phyloP scores from a whole-genome alignment of 2,329 filamentous ascomycete genomes.

The Calcarisporium arbuscula region DNA sequence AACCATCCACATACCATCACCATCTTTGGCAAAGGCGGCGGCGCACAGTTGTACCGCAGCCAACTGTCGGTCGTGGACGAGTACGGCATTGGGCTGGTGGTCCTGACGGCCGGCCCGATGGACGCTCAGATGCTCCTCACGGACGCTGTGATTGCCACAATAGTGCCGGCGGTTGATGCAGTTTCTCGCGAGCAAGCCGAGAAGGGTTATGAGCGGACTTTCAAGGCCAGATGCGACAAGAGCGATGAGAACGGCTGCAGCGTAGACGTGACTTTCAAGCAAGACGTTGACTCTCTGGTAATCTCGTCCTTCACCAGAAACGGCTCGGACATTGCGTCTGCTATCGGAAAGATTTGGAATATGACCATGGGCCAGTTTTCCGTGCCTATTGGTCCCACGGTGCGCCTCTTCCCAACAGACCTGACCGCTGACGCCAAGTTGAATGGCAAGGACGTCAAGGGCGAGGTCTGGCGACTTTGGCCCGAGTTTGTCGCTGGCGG shows the following conservation, averaged over 20 bases:
- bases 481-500: conserved; percentile 10
- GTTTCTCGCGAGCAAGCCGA: conserved; percentile 19
- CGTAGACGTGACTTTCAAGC: conserved; percentile 13
- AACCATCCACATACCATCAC: conserved; percentile 23
- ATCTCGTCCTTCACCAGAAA: conserved; percentile 16
- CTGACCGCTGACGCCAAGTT: conserved; percentile 9
- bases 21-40: conserved; percentile 28
- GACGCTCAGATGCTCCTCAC: conserved; percentile 19
- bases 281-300: conserved; percentile 19
- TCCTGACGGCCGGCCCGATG: conserved; percentile 25
- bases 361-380: conserved; percentile 17
- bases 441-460: conserved; percentile 7
- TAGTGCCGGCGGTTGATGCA: conserved; percentile 22
- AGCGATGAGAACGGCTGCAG: not conserved
- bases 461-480: conserved; percentile 23
- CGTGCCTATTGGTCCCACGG: conserved; percentile 9
- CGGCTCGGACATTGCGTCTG: conserved; percentile 13
- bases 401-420: conserved; percentile 20
- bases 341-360: conserved; percentile 16
- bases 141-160: conserved; percentile 19
- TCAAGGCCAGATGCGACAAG: not conserved
- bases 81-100: conserved; percentile 24
- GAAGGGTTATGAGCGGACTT: conserved; percentile 13
- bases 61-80: conserved; percentile 28
- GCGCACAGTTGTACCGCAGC: conserved; percentile 25